Percentiles rank a stretch among this genome's conserved stretches.
phyloP scores from a whole-genome alignment of 805 yeast genomes.

The Zygosaccharomyces bisporus region DNA sequence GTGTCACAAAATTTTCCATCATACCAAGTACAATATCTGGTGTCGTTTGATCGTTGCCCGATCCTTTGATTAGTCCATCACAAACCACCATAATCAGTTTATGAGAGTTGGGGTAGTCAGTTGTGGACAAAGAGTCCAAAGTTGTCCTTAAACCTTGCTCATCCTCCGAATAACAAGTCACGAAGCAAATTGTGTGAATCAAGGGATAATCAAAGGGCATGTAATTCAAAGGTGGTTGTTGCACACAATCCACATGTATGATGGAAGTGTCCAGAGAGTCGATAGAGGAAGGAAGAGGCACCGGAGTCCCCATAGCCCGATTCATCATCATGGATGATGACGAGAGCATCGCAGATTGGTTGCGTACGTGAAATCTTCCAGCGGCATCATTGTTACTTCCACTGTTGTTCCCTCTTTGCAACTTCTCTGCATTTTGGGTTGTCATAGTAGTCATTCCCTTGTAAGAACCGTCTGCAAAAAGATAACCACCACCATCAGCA shows the following conservation, averaged over 20 bases:
- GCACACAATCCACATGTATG: constrained; percentile 73
- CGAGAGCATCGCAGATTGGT: constrained; percentile 14
- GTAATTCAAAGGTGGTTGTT: constrained; percentile 86
- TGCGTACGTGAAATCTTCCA: constrained; percentile 8
- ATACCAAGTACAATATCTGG: constrained; percentile 85
- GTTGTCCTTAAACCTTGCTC: constrained; percentile 82
- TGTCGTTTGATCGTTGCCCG: constrained; percentile 82
- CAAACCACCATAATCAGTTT: constrained; percentile 80
- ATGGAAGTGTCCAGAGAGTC: constrained; percentile 54
- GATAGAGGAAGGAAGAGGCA: constrained; percentile 21
- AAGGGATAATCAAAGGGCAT: constrained; percentile 85
- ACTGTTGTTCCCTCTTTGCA: constrained; percentile 8
- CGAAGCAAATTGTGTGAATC: constrained; percentile 66
- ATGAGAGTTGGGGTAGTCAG: constrained; percentile 94
- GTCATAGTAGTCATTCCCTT: constrained; percentile 53
- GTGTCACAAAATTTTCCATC: constrained; percentile 76
- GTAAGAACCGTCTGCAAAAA: constrained; percentile 15
- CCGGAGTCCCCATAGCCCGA: constrained; percentile 8
- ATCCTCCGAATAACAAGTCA: constrained; percentile 95
- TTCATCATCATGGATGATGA: constrained; percentile 20
- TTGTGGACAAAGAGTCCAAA: constrained; percentile 87
- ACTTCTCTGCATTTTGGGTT: constrained; percentile 49
- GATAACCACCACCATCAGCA: constrained; percentile 1
- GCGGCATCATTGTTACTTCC: constrained; percentile 6
- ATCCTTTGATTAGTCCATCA: constrained; percentile 93